Base-by-base conservation (phyloP, 257 asterid genomes). In the Ballota nigra region DNA sequence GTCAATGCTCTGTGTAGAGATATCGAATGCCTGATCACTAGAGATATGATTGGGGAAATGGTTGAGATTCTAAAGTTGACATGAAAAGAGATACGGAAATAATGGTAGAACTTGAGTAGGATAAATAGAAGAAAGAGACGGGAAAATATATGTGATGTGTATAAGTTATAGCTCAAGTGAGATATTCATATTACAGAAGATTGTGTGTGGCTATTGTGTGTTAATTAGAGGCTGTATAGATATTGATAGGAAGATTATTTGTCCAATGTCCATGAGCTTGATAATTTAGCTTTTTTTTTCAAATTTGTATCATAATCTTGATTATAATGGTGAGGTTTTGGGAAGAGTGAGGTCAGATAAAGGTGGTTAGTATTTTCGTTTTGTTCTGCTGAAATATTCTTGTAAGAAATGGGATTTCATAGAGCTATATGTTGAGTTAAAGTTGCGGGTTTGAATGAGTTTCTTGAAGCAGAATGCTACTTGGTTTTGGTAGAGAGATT, bases 21-120 rank as follows among this genome's bases (percentile, higher is more conserved):
- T 15, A 64, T 87, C 1, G 99, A 88, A 71, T 83, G 77, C 80
- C 85, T 47, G 63, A 86, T 95, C 68, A 81, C 81, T 18, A 81
- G 83, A 41, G 87, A 88, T 51, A 60, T 89, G 86, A 85, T 92
- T 71, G 92, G 74, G 52, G 99, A 92, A 77, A 75, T 88, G 53
- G 75, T 86, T 45, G 62, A 77, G 71, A 47, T 66, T 60, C 63
- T 24, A 11, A 71, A 63, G 28, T 20, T 62, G 69, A 19, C 8
- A 60, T 28, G 63, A 64, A 26, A 55, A 41, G 33, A 47, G 2
- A 19, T 31, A 55, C 18, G 59, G 43, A 31, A 24, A 40, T 5
- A 70, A 18, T 34, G 69, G 68, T 57, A 31, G 62, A n/a, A 31
- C 3, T 31, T 58, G 8, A 29, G 56, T 22, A 64, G 47, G 18